Percentiles rank a stretch among this genome's conserved stretches.
Conservation (phyloP, 306 rosid species). For the Citrullus colocynthis region DNA sequence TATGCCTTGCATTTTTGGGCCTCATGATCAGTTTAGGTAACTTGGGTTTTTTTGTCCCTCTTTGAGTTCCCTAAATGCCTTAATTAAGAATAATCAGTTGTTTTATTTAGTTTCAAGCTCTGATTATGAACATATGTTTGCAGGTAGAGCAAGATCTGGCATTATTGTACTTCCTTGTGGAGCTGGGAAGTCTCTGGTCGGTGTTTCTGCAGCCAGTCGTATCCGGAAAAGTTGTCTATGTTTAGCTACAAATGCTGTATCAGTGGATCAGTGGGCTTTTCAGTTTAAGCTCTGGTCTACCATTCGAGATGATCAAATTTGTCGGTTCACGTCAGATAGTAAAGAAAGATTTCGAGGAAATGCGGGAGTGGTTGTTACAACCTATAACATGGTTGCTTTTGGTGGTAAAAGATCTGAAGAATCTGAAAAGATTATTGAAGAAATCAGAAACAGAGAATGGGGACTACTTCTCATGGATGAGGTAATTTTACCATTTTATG, state of each 20-base stretch:
- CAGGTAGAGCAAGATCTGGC: conserved; percentile 98
- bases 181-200: conserved; percentile 95
- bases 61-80: background rate
- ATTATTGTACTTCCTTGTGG: conserved; percentile 96
- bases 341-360: conserved; percentile 94
- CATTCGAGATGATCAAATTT: conserved; percentile 83
- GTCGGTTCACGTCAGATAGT: conserved; percentile 96
- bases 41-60: background rate
- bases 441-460: conserved; percentile 94
- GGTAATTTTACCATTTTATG: conserved; percentile 25
- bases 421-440: conserved; percentile 92
- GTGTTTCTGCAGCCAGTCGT: conserved; percentile 95
- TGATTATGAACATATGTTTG: conserved; percentile 2
- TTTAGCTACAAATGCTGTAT: conserved; percentile 95
- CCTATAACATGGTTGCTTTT: conserved; percentile 94
- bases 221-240: conserved; percentile 91
- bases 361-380: conserved; percentile 92
- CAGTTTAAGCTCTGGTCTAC: conserved; percentile 96
- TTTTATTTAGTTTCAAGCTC: background rate
- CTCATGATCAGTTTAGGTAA: background rate
- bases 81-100: background rate
- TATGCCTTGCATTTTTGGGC: background rate
- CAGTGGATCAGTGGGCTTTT: conserved; percentile 99
- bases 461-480: conserved; percentile 95
- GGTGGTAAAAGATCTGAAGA: conserved; percentile 94